Percentiles rank a stretch among this genome's conserved stretches.
Evolutionary conservation across 208 protist genomes (phyloP).

Genomic region (Leishmania aethiopica): DNA sequence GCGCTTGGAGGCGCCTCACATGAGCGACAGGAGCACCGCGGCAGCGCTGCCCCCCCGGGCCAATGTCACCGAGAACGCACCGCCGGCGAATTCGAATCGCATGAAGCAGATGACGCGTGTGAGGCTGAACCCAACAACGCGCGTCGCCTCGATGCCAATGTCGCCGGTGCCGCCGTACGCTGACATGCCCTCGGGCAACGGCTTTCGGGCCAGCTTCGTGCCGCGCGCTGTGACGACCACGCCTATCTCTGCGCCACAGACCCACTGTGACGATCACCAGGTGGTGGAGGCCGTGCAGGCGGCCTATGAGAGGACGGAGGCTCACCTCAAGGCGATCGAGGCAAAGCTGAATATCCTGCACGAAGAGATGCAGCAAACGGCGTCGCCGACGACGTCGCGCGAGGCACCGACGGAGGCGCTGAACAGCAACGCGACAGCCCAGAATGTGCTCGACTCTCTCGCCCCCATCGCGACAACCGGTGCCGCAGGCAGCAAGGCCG

Average conservation of each 20-base stretch:
- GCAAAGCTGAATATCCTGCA: conserved; percentile 58
- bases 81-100: background rate
- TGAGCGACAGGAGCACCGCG: background rate
- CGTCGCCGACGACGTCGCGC: conserved; percentile 2
- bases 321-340: conserved; percentile 50
- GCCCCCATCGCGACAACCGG: background rate
- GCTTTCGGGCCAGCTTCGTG: background rate
- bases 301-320: conserved; percentile 35
- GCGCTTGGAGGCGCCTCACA: background rate
- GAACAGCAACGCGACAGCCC: background rate
- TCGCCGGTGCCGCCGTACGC: background rate
- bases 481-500: conserved; percentile 6
- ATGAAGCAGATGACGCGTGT: conserved; percentile 22
- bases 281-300: conserved; percentile 24
- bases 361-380: conserved; percentile 46
- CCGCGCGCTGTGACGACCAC: background rate
- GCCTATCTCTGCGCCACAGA: background rate
- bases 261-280: background rate
- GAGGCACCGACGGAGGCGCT: background rate
- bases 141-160: conserved; percentile 19
- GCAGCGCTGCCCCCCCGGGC: background rate
- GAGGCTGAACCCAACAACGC: conserved; percentile 27
- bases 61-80: background rate
- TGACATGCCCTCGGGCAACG: background rate
- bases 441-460: background rate